Evolutionary conservation across 2,329 filamentous ascomycete species (phyloP), one percentile per base, ranked within the genome.

Genomic region (Teratosphaeria zuluensis): DNA sequence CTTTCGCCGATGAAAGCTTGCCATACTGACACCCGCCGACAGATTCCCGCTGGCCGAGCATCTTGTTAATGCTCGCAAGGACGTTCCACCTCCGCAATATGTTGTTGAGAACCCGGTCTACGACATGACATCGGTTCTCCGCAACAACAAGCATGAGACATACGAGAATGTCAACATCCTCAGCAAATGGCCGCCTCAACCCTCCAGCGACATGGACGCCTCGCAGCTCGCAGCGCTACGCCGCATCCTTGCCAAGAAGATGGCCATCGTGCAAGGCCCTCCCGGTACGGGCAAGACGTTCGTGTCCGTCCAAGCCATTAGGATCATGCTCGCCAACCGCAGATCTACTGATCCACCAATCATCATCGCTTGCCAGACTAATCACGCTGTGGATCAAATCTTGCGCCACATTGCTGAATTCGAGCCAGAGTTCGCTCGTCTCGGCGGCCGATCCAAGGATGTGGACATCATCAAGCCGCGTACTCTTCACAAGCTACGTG

Each of bases 341-440:
- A 69, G 71, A 1, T 66, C 69, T 1, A 76, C 73, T 0, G 83
- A 86, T 59, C 80, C 85, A 8, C 89, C 89, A 0, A 85, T 96
- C 32, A 79, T 96, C 21, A 78, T 96, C 3, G 82, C 90, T 0
- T 90, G 90, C 7, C 90, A 96, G 66, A 96, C 91, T 0, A 96
- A 96, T 60, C 90, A 96, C 72, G 91, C 91, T 0, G 76, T 96
- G 0, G 91, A 96, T 65, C 91, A 96, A 68, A 77, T 96, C 0
- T 76, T 96, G 0, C 74, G 76, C 0, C 83, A 86, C 57, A 78
- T 90, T 16, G 77, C 84, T 1, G 68, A 75, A 5, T 87, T 87
- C 64, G 85, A 87, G 64, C 71, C 75, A 0, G 79, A 83, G 1
- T 85, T 91, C 59, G 75, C 87, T 54, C 81, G 86, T 8, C 73